Percentiles rank a stretch among this genome's conserved stretches.
Conservation (phyloP, 192 early-diverging fungal genomes). For the Rhizophagus sp. region DNA sequence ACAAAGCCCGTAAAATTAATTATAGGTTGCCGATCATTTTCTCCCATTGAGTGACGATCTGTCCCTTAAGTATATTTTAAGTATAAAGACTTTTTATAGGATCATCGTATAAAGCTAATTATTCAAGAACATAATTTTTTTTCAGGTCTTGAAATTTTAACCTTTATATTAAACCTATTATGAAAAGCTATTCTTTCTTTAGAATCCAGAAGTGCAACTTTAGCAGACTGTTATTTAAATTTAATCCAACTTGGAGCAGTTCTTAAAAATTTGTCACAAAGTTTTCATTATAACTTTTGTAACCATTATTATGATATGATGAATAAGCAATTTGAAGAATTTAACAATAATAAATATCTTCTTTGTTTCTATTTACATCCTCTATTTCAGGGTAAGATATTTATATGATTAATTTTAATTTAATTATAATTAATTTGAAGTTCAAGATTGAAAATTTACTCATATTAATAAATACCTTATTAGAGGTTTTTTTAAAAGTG, state of each 20-base stretch:
- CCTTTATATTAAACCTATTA: not conserved
- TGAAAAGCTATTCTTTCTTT: not conserved
- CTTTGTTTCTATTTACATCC: not conserved
- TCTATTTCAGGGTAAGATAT: not conserved
- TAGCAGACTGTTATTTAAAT: not conserved
- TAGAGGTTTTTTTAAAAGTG: not conserved
- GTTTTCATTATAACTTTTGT: not conserved
- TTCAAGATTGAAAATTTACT: no score
- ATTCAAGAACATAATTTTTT: no score
- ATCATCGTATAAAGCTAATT: no score
- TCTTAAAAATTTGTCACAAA: not conserved
- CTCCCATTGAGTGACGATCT: no score
- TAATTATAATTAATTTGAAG: no score
- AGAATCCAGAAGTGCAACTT: not conserved
- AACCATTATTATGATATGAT: not conserved
- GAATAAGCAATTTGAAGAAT: not conserved
- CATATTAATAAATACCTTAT: no score
- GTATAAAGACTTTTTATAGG: no score
- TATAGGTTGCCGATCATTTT: no score
- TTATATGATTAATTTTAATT: no score
- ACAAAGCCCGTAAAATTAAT: no score
- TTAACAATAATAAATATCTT: not conserved
- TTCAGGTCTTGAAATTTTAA: not conserved
- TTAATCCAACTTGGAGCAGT: not conserved
- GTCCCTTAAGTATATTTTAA: no score